Base-by-base conservation (phyloP, 306 rosid genomes). In the Ziziphus jujuba region DNA sequence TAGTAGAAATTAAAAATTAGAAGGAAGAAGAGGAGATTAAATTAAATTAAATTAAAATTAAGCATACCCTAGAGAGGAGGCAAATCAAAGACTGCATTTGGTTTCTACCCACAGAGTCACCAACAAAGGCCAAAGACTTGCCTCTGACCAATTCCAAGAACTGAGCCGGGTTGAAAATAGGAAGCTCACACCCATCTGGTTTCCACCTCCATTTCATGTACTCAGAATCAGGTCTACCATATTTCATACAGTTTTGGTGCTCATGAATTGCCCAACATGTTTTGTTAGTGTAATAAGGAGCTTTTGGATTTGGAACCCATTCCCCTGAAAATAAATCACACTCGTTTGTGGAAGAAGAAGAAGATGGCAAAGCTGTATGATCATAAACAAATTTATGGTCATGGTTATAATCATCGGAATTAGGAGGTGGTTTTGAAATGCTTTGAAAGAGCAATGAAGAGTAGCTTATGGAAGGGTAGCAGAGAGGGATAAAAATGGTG, bases 41-140 rank as follows among this genome's bases (percentile, higher is more conserved):
- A n/a, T n/a, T n/a, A n/a, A 52, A 52, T 9, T n/a, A 6, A 21
- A 5, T 17, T 9, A 5, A 1, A 52, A 9, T 17, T 5, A 9
- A 22, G 49, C 56, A 20, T 71, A 77, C 81, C 69, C 73, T 64
- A 31, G 81, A 77, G 14, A 77, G 81, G 14, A 89, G 87, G 75
- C 95, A 91, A 56, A 91, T 77, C 87, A 87, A 53, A 59, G 90
- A 85, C 65, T 87, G 88, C 93, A 89, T 87, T 74, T 92, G 98
- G 78, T 92, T 92, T 76, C 98, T 85, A 0, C 88, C 95, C n/a
- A 92, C 96, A 10, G 98, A 92, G 55, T 92, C 98, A 22, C 98
- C 97, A 63, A 92, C 84, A 75, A 92, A 92, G 50, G 97, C 98
- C 84, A 92, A 43, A 13, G 98, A 87, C 64, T 89, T 89, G 13